These are phyloP conservation scores for Onygenales sp. DNA, from an alignment of 2,329 filamentous ascomycete genomes.

Conservation along the genomic window DNA sequence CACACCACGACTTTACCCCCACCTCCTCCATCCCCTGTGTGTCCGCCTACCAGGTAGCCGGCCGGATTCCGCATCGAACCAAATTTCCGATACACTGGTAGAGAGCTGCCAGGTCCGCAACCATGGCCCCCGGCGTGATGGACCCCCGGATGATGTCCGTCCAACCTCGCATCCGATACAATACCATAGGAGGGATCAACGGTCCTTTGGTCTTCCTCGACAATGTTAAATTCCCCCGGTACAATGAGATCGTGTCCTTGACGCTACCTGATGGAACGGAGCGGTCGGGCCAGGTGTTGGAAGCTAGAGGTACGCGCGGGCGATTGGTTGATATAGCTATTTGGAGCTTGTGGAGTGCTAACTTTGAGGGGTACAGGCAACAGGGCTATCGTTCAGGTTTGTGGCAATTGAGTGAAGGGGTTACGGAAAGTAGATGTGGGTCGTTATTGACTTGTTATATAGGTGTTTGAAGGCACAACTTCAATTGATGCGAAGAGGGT, in stretches of 20 bases:
- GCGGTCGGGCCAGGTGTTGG: constrained; percentile 89
- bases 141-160: constrained; percentile 43
- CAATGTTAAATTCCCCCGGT: constrained; percentile 96
- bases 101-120: background rate
- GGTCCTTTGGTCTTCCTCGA: constrained; percentile 95
- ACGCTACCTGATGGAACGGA: constrained; percentile 92
- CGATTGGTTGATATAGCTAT: background rate
- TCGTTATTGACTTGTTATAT: constrained; percentile 31
- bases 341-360: background rate
- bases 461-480: constrained; percentile 95
- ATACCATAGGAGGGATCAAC: constrained; percentile 97
- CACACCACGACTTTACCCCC: background rate
- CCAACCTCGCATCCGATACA: constrained; percentile 77
- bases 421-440: constrained; percentile 1
- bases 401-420: constrained; percentile 5
- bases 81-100: background rate
- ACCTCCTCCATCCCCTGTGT: background rate
- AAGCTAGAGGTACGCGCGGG: constrained; percentile 70
- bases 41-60: background rate
- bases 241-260: constrained; percentile 95
- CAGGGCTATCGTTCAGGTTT: constrained; percentile 89
- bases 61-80: background rate
- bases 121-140: constrained; percentile 32
- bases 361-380: constrained; percentile 51
- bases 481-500: constrained; percentile 99